phyloP scores from a whole-genome alignment of 1,284 basidiomycete species.

The Wolfiporia cocos region DNA sequence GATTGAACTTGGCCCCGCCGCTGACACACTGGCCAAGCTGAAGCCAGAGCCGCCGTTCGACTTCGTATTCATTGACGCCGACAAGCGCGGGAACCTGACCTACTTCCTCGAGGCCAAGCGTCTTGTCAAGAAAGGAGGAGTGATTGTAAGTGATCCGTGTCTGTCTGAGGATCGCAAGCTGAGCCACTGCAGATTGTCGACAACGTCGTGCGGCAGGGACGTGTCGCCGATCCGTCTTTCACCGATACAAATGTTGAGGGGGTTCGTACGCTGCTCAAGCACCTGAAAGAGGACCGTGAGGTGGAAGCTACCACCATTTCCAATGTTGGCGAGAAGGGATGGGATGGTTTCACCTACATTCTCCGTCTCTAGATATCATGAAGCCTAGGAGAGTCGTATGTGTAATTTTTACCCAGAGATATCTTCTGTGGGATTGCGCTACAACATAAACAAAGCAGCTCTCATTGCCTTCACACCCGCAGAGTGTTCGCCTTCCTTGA shows the following conservation, averaged over 20 bases:
- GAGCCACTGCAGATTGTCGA: constrained; percentile 45
- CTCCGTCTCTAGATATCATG: constrained; percentile 23
- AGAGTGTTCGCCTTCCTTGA: too few species aligned
- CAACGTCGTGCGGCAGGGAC: constrained; percentile 51
- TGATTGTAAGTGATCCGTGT: constrained; percentile 38
- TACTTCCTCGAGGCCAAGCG: constrained; percentile 55
- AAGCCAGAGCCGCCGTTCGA: constrained; percentile 43
- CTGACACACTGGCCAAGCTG: constrained; percentile 37
- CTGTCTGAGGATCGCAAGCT: background rate
- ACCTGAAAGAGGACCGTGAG: constrained; percentile 44
- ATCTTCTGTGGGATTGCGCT: too few species aligned
- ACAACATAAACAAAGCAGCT: too few species aligned
- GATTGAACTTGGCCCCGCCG: constrained; percentile 45
- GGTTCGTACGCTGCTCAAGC: constrained; percentile 39
- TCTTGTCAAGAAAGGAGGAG: constrained; percentile 44
- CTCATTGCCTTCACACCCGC: too few species aligned
- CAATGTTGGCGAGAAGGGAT: constrained; percentile 57
- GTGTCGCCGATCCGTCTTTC: constrained; percentile 36
- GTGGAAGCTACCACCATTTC: constrained; percentile 57
- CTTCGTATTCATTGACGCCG: constrained; percentile 58
- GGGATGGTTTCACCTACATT: constrained; percentile 56
- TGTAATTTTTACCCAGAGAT: too few species aligned
- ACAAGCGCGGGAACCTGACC: constrained; percentile 41
- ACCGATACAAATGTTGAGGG: constrained; percentile 36
- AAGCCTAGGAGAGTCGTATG: too few species aligned